Percentiles rank a stretch among this genome's conserved stretches.
Evolutionary conservation across 768 basidiomycete species (phyloP).

Genomic region (Clavulina sp.): DNA sequence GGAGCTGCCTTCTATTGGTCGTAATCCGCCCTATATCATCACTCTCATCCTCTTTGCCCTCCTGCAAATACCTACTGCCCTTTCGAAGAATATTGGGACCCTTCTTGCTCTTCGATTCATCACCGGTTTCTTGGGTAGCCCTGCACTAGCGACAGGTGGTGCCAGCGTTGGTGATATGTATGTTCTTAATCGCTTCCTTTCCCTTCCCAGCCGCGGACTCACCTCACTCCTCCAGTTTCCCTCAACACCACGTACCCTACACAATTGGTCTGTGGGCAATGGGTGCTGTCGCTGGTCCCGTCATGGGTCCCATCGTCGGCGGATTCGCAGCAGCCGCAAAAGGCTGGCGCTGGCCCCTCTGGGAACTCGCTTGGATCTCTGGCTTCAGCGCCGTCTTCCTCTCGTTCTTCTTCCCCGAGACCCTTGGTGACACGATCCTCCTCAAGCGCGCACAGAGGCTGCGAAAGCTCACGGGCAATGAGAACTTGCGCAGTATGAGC

Average conservation of each 20-base stretch:
- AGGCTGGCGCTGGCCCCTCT: conserved; percentile 22
- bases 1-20: conserved; percentile 22
- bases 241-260: conserved; percentile 13
- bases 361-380: conserved; percentile 20
- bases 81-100: conserved; percentile 17
- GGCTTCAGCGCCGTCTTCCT: conserved; percentile 16
- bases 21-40: conserved; percentile 20
- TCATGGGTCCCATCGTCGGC: conserved; percentile 17
- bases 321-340: conserved; percentile 19
- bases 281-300: conserved; percentile 17
- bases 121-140: conserved; percentile 21
- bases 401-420: conserved; percentile 21
- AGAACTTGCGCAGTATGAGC: conserved; percentile 14
- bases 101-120: conserved; percentile 20
- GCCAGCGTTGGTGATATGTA: conserved; percentile 18
- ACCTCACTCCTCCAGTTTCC: neutral
- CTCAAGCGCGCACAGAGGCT: conserved; percentile 21
- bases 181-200: conserved; percentile 1
- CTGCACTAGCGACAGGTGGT: conserved; percentile 22
- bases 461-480: conserved; percentile 22
- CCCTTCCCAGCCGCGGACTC: too few species aligned
- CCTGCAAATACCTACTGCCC: conserved; percentile 16
- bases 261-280: conserved; percentile 17
- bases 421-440: conserved; percentile 20
- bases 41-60: conserved; percentile 14